phyloP scores from a whole-genome alignment of 306 rosid species.

The Leucaena leucocephala region DNA sequence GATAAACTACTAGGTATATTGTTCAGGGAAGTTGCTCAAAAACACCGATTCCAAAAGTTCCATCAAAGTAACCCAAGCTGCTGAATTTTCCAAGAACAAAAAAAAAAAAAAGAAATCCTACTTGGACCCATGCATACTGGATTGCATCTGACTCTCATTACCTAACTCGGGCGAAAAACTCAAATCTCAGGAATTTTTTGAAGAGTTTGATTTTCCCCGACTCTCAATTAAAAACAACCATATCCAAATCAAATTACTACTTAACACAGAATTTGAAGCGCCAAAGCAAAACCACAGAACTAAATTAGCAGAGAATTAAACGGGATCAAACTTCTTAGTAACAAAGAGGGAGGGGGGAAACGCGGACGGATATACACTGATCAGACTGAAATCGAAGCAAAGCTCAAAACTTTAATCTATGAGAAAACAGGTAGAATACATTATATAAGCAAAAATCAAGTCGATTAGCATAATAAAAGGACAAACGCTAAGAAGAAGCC shows the following conservation, averaged over 20 bases:
- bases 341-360: neutral
- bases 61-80: neutral
- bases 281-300: neutral
- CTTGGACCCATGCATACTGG: neutral
- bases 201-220: neutral
- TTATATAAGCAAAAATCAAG: neutral
- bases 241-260: neutral
- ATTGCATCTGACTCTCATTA: neutral
- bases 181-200: neutral
- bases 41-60: neutral
- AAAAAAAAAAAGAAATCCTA: neutral
- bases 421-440: neutral
- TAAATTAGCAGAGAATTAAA: neutral
- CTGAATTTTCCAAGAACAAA: neutral
- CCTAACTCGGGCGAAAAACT: neutral
- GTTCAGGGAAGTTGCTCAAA: neutral
- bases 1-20: too few relatives aligned
- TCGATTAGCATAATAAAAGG: conserved; percentile 2
- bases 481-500: conserved; percentile 15
- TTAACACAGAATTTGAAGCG: neutral
- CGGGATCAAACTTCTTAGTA: neutral
- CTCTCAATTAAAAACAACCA: neutral
- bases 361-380: neutral
- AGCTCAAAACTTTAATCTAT: conserved; percentile 6
- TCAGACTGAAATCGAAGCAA: conserved; percentile 28